Conservation (phyloP, 352 stramenopile genomes). For the Globisporangium camurandrum region DNA sequence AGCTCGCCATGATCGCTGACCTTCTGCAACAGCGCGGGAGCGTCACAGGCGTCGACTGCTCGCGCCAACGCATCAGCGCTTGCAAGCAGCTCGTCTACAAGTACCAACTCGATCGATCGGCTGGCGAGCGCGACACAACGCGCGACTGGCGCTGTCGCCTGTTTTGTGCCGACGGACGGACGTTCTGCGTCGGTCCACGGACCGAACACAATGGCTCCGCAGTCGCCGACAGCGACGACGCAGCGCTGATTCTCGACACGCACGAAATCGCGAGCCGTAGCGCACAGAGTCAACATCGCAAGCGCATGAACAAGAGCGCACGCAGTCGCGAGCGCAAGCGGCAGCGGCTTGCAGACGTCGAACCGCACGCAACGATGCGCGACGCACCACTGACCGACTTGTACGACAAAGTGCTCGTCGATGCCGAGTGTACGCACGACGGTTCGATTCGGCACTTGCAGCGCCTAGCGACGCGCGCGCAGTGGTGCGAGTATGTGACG, state of each 20-base stretch:
- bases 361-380: background rate
- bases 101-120: constrained; percentile 64
- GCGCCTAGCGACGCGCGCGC: constrained; percentile 50
- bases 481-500: constrained; percentile 72
- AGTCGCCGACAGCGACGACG: constrained; percentile 32
- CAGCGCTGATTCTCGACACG: constrained; percentile 65
- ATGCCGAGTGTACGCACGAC: constrained; percentile 95
- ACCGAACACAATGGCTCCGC: constrained; percentile 33
- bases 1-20: constrained; percentile 90
- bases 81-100: constrained; percentile 90
- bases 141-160: constrained; percentile 66
- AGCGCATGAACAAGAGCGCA: constrained; percentile 91
- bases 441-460: constrained; percentile 88
- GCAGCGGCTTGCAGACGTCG: background rate
- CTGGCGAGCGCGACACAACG: no score
- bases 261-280: constrained; percentile 44
- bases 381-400: constrained; percentile 13
- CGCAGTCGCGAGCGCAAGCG: constrained; percentile 45
- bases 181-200: constrained; percentile 48
- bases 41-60: constrained; percentile 86
- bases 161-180: constrained; percentile 73
- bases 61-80: constrained; percentile 64
- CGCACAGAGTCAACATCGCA: constrained; percentile 36
- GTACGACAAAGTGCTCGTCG: constrained; percentile 94
- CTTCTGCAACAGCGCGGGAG: constrained; percentile 46